Conservation (phyloP, 441 rosid genomes). For the Adansonia madagascariensis region DNA sequence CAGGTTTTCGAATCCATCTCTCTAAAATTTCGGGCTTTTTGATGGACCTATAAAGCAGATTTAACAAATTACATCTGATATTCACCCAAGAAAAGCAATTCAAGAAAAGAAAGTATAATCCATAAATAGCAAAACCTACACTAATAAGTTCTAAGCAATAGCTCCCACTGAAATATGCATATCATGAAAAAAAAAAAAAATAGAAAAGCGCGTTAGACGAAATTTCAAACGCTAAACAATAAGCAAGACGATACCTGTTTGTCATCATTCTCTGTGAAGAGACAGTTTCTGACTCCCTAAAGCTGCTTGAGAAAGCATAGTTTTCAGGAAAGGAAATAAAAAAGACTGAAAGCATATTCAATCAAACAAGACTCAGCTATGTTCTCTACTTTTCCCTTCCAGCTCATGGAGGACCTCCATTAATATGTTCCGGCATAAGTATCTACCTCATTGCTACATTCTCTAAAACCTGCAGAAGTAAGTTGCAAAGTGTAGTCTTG, state of each 20-base stretch:
- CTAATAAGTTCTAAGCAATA: not conserved
- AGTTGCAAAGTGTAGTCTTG: constrained; percentile 27
- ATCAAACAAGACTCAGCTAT: constrained; percentile 17
- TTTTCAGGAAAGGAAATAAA: not conserved
- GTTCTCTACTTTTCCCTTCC: constrained; percentile 86
- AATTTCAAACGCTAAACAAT: not conserved
- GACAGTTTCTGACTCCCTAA: constrained; percentile 72
- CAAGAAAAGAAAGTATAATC: not conserved
- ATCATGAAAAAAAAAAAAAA: not conserved
- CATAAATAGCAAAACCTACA: not conserved
- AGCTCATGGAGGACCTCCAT: constrained; percentile 81
- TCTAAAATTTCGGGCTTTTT: constrained; percentile 85
- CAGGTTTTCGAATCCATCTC: constrained; percentile 83
- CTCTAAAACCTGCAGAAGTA: constrained; percentile 74
- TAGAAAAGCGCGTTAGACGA: not conserved
- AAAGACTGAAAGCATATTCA: constrained; percentile 16
- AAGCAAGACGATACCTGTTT: constrained; percentile 59
- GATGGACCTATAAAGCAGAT: constrained; percentile 75
- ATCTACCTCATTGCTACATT: constrained; percentile 81
- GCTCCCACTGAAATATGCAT: not conserved
- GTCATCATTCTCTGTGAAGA: constrained; percentile 86
- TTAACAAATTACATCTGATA: constrained; percentile 18
- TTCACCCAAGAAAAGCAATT: constrained; percentile 8
- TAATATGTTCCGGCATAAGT: constrained; percentile 73
- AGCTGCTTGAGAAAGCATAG: not conserved